These are phyloP conservation scores for Peronospora farinosa DNA, from an alignment of 352 stramenopile species.

Conservation along the genomic window DNA sequence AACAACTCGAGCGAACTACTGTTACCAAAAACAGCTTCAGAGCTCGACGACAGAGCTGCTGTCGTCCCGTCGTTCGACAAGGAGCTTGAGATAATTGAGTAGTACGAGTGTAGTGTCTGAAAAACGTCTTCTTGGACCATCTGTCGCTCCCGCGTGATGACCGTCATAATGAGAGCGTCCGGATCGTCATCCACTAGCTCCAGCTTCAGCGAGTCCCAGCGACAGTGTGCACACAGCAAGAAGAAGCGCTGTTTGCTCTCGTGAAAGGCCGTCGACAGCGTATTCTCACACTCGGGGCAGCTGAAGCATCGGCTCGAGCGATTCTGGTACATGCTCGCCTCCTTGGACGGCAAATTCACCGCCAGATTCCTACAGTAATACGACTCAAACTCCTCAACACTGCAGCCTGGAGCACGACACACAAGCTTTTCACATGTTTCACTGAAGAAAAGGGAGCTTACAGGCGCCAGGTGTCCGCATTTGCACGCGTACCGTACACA, in stretches of 20 bases:
- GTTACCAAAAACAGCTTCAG: conserved; percentile 14
- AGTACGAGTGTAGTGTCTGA: conserved; percentile 57
- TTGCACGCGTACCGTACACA: conserved; percentile 65
- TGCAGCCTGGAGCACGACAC: conserved; percentile 60
- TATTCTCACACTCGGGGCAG: conserved; percentile 56
- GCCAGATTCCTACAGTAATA: conserved; percentile 84
- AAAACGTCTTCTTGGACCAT: conserved; percentile 67
- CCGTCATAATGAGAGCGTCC: conserved; percentile 78
- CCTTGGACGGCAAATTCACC: conserved; percentile 84
- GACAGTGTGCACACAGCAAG: conserved; percentile 78
- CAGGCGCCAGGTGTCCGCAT: conserved; percentile 56
- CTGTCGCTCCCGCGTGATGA: conserved; percentile 70
- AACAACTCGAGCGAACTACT: conserved; percentile 42
- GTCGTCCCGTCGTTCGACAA: background rate
- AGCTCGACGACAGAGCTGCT: conserved; percentile 5
- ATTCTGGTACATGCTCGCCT: conserved; percentile 84
- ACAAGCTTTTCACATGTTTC: conserved; percentile 71
- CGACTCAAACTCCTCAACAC: conserved; percentile 82
- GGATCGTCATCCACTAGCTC: conserved; percentile 66
- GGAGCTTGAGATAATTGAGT: conserved; percentile 25
- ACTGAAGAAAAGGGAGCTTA: conserved; percentile 67
- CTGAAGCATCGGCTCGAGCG: conserved; percentile 80
- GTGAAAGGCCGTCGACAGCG: conserved; percentile 68
- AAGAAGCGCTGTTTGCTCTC: conserved; percentile 55
- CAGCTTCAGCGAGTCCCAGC: conserved; percentile 75